These are phyloP conservation scores for Geotrichum carabidarum DNA, from an alignment of 1,139 yeast species.

Conservation along the genomic window DNA sequence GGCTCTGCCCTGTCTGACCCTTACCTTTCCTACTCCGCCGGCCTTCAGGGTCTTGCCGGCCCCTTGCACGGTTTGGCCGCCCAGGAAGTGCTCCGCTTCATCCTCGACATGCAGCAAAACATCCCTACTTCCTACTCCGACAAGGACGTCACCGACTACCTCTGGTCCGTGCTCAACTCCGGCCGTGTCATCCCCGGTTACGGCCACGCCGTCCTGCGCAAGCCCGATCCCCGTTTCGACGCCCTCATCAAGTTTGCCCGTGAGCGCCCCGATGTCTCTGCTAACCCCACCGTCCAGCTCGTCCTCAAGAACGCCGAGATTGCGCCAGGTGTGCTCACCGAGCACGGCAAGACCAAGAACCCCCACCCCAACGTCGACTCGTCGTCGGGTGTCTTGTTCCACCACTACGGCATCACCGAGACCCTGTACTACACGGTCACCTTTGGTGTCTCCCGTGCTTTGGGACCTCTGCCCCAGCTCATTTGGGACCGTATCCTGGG, in stretches of 20 bases:
- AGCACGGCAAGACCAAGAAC: constrained; percentile 98
- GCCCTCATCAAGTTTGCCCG: constrained; percentile 93
- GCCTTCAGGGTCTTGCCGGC: constrained; percentile 95
- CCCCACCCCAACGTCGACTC: constrained; percentile 99
- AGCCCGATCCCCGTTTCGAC: constrained; percentile 95
- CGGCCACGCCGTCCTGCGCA: constrained; percentile 94
- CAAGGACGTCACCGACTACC: constrained; percentile 74
- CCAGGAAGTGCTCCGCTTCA: constrained; percentile 95
- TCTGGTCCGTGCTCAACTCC: constrained; percentile 85
- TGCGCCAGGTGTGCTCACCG: constrained; percentile 90
- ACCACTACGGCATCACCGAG: constrained; percentile 94
- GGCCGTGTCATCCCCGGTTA: constrained; percentile 98
- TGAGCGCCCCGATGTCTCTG: constrained; percentile 35
- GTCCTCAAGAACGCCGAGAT: constrained; percentile 89
- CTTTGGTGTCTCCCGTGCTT: constrained; percentile 96
- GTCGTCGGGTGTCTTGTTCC: constrained; percentile 93
- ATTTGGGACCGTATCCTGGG: constrained; percentile 96
- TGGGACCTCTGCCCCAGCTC: constrained; percentile 95
- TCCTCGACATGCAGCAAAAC: constrained; percentile 72
- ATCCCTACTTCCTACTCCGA: constrained; percentile 68
- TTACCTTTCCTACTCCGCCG: constrained; percentile 87
- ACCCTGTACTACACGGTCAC: constrained; percentile 95
- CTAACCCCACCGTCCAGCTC: constrained; percentile 58
- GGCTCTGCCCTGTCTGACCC: constrained; percentile 95
- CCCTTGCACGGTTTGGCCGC: constrained; percentile 98